Evolutionary conservation across 805 yeast genomes (phyloP), one percentile per base, ranked within the genome.

Genomic region (Kodamaea neixiangensis): DNA sequence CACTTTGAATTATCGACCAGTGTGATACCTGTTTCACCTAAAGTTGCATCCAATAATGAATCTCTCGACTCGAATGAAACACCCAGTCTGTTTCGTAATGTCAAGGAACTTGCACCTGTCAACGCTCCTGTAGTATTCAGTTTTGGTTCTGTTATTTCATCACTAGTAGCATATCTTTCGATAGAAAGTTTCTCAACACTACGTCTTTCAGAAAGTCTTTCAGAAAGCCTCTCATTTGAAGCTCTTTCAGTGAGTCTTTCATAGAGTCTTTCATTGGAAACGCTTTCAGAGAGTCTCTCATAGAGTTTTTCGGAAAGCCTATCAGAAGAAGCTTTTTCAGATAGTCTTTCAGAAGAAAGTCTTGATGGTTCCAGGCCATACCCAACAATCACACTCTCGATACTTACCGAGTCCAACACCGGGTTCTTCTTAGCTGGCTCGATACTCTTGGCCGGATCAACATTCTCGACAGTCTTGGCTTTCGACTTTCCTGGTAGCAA

Each of bases 321-420:
- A 17, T 37, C 41, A 17, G 21, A 15, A 15, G 41, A 17, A 15
- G 41, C 7, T 37, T 11, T 15, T 15, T 13, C 13, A 17, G 41
- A 17, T 2, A 37, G 7, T 17, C 13, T 37, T 17, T 17, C 21
- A 17, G n/a, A n/a, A n/a, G n/a, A n/a, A n/a, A n/a, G n/a, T n/a
- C n/a, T n/a, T n/a, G n/a, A n/a, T n/a, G n/a, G n/a, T n/a, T n/a
- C n/a, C n/a, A n/a, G n/a, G n/a, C 41, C 41, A 19, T 37, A 37
- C 18, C 38, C 51, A 9, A 48, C 47, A 35, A 22, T 35, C 9
- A 48, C 47, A 7, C 44, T 39, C 14, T 48, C 20, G 25, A 47
- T 47, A 7, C 39, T 39, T 1, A 46, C 49, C 3, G 49, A 35
- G 29, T 46, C 49, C 38, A 46, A 31, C 39, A 20, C 13, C 10